Conservation (phyloP, 257 asterid species). For the Oldenlandia corymbosa region DNA sequence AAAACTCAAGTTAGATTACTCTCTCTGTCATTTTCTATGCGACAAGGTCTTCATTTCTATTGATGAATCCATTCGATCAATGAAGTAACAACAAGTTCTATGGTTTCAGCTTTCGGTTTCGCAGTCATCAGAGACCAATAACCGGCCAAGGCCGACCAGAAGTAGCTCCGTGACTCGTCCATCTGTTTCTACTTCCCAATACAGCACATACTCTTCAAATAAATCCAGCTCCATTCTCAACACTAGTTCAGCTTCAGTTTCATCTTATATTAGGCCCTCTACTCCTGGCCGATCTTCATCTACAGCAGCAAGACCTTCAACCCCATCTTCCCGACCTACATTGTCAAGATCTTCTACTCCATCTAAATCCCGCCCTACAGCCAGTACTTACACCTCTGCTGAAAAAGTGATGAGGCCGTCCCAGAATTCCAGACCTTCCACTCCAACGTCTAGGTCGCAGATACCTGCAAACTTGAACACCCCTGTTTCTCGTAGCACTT, state of each 20-base stretch:
- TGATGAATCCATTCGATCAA: neutral
- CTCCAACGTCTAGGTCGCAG: slow-evolving; percentile 90
- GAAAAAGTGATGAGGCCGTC: slow-evolving; percentile 75
- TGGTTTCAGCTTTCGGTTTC: slow-evolving; percentile 77
- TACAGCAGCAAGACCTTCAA: slow-evolving; percentile 67
- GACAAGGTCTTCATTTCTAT: neutral
- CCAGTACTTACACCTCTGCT: slow-evolving; percentile 38
- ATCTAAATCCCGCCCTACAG: slow-evolving; percentile 57
- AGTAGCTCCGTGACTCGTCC: slow-evolving; percentile 87
- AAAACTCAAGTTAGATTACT: neutral
- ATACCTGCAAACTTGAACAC: slow-evolving; percentile 48
- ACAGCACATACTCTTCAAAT: slow-evolving; percentile 58
- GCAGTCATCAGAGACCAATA: slow-evolving; percentile 78
- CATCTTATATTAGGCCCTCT: slow-evolving; percentile 91
- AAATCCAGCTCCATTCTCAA: slow-evolving; percentile 66
- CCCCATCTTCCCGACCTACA: slow-evolving; percentile 68
- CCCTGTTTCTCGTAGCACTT: slow-evolving; percentile 49
- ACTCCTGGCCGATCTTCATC: slow-evolving; percentile 83
- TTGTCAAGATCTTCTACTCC: slow-evolving; percentile 85
- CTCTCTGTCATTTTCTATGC: neutral
- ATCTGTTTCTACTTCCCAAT: slow-evolving; percentile 66
- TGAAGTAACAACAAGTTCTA: slow-evolving; percentile 9
- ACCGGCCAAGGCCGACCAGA: slow-evolving; percentile 59
- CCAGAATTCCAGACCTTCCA: slow-evolving; percentile 89
- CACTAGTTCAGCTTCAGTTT: slow-evolving; percentile 94